Percentiles rank a stretch among this genome's conserved stretches.
Evolutionary conservation across 768 basidiomycete species (phyloP).

Genomic region (Mycena epipterygia): DNA sequence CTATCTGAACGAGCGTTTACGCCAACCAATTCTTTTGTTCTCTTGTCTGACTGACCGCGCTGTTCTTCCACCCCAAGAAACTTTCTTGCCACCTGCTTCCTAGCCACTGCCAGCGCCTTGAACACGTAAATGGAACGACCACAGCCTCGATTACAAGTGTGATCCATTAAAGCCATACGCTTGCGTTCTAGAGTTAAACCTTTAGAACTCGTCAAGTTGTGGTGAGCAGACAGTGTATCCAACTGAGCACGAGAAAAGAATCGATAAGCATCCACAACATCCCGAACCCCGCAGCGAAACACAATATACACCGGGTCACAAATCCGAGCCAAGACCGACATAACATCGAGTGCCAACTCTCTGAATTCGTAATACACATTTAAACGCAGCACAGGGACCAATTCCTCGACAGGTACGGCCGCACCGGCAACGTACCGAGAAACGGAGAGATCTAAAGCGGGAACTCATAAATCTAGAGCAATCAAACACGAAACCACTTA

Average conservation of each 20-base stretch:
- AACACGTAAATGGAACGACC: background rate
- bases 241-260: background rate
- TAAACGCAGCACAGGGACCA: background rate
- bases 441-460: background rate
- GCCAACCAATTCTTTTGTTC: too few species aligned
- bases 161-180: background rate
- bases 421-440: background rate
- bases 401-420: background rate
- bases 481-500: background rate
- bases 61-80: background rate
- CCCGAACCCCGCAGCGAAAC: background rate
- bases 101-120: background rate
- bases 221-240: background rate
- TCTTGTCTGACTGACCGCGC: too few species aligned
- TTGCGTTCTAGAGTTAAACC: background rate
- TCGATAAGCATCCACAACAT: background rate
- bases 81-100: background rate
- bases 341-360: background rate
- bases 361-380: background rate
- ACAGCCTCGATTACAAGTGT: background rate
- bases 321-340: background rate
- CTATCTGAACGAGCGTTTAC: background rate
- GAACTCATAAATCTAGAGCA: too few species aligned
- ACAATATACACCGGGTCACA: background rate
- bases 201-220: background rate